Base-by-base conservation (phyloP, 352 stramenopile species). In the Aphanomyces stellatus region DNA sequence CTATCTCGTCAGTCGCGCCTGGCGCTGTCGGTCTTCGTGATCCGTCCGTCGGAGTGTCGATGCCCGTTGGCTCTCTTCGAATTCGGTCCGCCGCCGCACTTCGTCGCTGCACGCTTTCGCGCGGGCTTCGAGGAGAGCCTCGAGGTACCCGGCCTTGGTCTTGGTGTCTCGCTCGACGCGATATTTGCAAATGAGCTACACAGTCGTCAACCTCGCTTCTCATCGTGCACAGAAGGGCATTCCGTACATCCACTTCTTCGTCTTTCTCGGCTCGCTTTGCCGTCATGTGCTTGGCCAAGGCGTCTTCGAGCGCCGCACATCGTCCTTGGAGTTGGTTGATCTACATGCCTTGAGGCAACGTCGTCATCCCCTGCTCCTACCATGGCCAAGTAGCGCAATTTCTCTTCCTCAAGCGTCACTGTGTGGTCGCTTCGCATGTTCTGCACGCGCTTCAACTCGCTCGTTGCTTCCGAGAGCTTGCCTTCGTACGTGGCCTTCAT, bases 401-500 rank as follows among this genome's bases (percentile, higher is more conserved):
- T 51, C 13, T 8, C 8, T 24, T 51, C 25, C 5, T 51, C 42
- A 24, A 27, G 13, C 5, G 42, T 22, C 7, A 51, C 6, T n/a
- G n/a, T n/a, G 42, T 51, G 13, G 7, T 22, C 13, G 30, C 49
- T 34, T 22, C 25, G 49, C 49, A 57, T 33, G 42, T 27, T 59
- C 33, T 40, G 46, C 7, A 51, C 25, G 1, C 19, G 80, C 48
- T 72, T 73, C 8, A 91, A 51, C 55, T 90, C 83, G 3, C 73
- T 70, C 22, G 77, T 69, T n/a, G 95, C 71, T 10, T 85, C 73
- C n/a, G 86, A 74, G 11, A 95, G 53, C 55, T 93, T 75, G 19
- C 17, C 51, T 64, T 90, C 81, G 62, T 88, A 92, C 34, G 79
- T 76, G 11, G 79, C 71, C 53, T 87, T 88, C 76, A 87, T 91